Percentiles rank a stretch among this genome's conserved stretches.
These are phyloP conservation scores for Nematodospora anomalae DNA, from an alignment of 1,139 yeast genomes.

Conservation along the genomic window DNA sequence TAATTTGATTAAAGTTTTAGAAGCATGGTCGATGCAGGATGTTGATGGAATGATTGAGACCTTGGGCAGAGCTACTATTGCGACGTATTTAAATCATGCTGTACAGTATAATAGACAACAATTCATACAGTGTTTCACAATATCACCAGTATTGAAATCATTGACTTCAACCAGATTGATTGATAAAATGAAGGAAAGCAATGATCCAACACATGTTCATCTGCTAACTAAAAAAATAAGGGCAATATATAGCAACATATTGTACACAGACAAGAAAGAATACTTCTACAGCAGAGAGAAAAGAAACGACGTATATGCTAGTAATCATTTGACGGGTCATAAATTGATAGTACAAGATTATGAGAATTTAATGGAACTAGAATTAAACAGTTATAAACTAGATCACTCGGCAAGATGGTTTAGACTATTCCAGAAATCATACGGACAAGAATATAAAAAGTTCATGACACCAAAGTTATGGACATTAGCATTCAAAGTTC, in stretches of 20 bases:
- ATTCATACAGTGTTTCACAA: conserved; percentile 5
- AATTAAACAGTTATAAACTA: conserved; percentile 33
- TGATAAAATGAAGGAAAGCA: background rate
- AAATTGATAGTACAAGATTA: conserved; percentile 30
- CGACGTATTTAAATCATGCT: conserved; percentile 12
- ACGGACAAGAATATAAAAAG: conserved; percentile 16
- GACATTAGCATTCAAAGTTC: conserved; percentile 35
- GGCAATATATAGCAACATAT: conserved; percentile 27
- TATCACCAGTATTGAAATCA: conserved; percentile 11
- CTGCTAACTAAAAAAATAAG: conserved; percentile 24
- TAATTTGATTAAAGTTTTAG: conserved; percentile 10
- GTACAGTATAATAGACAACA: conserved; percentile 4
- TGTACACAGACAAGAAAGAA: conserved; percentile 21
- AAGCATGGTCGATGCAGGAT: conserved; percentile 22
- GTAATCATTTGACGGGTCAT: conserved; percentile 22
- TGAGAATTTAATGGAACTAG: conserved; percentile 40
- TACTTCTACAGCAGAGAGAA: conserved; percentile 23
- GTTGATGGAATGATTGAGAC: conserved; percentile 25
- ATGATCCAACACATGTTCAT: background rate
- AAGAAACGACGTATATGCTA: conserved; percentile 21
- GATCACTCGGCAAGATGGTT: conserved; percentile 47
- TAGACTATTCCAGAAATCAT: conserved; percentile 30
- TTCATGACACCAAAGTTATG: conserved; percentile 35
- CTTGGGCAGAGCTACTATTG: conserved; percentile 26
- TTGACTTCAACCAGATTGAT: conserved; percentile 2